Percentiles rank a stretch among this genome's conserved stretches.
Evolutionary conservation across 306 rosid genomes (phyloP).

Genomic region (Casuarina cunninghamiana): DNA sequence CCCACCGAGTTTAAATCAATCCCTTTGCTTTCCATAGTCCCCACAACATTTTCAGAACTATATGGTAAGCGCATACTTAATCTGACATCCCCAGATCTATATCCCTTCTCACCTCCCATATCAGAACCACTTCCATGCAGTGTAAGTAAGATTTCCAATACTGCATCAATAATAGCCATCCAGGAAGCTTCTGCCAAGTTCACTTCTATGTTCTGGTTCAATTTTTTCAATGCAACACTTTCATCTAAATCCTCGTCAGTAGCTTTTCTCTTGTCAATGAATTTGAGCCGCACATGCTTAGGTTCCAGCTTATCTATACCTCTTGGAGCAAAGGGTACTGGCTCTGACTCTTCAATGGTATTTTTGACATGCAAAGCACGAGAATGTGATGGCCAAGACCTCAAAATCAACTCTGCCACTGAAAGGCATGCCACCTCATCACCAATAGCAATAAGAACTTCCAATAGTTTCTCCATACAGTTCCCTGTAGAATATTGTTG

Average conservation of each 20-base stretch:
- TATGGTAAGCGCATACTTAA: conserved; percentile 54
- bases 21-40: conserved; percentile 50
- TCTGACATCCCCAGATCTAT: conserved; percentile 69
- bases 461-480: conserved; percentile 99
- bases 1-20: conserved; percentile 22
- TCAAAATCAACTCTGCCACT: conserved; percentile 85
- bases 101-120: conserved; percentile 35
- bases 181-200: conserved; percentile 75
- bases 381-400: conserved; percentile 98
- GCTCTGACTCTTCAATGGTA: conserved; percentile 78
- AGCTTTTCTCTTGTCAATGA: conserved; percentile 80
- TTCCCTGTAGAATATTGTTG: conserved; percentile 62
- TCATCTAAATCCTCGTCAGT: conserved; percentile 52
- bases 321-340: conserved; percentile 83
- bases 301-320: conserved; percentile 98
- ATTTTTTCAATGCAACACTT: conserved; percentile 59
- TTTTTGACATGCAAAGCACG: conserved; percentile 85
- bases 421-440: conserved; percentile 97
- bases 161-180: conserved; percentile 74
- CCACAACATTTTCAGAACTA: conserved; percentile 50
- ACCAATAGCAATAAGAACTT: conserved; percentile 96
- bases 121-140: conserved; percentile 40
- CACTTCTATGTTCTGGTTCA: conserved; percentile 69
- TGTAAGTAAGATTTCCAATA: conserved; percentile 61
- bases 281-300: conserved; percentile 81